Conservation (phyloP, 148 eudicot species). For the Salicornia ramosissima region DNA sequence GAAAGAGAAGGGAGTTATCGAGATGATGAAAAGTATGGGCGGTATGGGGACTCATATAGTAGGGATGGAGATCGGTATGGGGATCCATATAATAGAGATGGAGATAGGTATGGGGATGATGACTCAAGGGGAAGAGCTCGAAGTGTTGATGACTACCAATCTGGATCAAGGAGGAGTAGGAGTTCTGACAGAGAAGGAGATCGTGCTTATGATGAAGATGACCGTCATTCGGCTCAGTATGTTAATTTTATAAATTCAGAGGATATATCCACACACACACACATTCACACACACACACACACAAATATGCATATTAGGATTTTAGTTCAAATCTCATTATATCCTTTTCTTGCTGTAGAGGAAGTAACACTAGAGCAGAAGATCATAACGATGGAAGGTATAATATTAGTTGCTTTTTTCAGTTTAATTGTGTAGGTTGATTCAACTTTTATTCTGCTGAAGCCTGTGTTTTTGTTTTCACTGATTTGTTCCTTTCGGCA, state of each 20-base stretch:
- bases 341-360: slow-evolving; percentile 47
- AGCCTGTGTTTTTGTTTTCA: background rate
- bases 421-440: background rate
- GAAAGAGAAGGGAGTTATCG: slow-evolving; percentile 61
- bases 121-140: slow-evolving; percentile 66
- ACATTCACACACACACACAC: too few relatives aligned
- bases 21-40: slow-evolving; percentile 69
- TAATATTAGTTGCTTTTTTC: background rate
- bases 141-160: slow-evolving; percentile 48
- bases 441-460: background rate
- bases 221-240: slow-evolving; percentile 74
- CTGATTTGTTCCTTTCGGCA: background rate
- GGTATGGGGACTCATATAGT: slow-evolving; percentile 45
- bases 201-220: slow-evolving; percentile 72
- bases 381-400: slow-evolving; percentile 75
- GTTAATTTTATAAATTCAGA: background rate
- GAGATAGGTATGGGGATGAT: slow-evolving; percentile 72
- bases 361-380: slow-evolving; percentile 60
- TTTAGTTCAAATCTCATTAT: slow-evolving; percentile 15
- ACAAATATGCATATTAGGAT: background rate
- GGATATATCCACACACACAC: too few relatives aligned
- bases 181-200: slow-evolving; percentile 75
- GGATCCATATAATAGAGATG: slow-evolving; percentile 52
- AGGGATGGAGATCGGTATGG: slow-evolving; percentile 69
- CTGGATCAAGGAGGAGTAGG: slow-evolving; percentile 79